phyloP scores from a whole-genome alignment of 148 eudicot genomes.

The Rheum nobile region DNA sequence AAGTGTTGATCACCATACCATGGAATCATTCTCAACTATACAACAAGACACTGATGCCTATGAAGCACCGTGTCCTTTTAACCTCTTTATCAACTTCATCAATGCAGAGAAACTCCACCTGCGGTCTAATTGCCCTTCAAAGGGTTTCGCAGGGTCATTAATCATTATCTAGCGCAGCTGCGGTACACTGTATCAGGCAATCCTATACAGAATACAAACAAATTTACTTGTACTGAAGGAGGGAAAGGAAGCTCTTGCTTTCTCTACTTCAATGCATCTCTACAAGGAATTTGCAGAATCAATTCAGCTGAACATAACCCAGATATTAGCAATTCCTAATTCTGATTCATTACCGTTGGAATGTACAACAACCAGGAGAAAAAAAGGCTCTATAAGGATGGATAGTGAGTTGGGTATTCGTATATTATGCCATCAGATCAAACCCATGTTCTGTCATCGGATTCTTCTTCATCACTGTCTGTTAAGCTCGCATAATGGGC shows the following conservation, averaged over 20 bases:
- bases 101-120: not conserved
- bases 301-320: not conserved
- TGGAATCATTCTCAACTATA: not conserved
- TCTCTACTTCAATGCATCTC: not conserved
- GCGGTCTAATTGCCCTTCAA: not conserved
- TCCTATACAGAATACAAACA: not conserved
- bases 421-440: not conserved
- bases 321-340: not conserved
- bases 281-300: not conserved
- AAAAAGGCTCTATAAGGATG: not conserved
- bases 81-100: not conserved
- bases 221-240: not conserved
- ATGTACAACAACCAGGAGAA: not conserved
- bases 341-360: not conserved
- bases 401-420: not conserved
- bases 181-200: too few relatives aligned
- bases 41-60: not conserved
- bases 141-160: not conserved
- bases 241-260: not conserved
- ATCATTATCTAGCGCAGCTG: too few relatives aligned
- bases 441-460: not conserved
- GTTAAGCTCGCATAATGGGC: slow-evolving; percentile 17
- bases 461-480: slow-evolving; percentile 23
- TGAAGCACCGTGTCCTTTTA: not conserved
- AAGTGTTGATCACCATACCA: not conserved